These are phyloP conservation scores for Penicillium nucicola DNA, from an alignment of 495 filamentous ascomycete genomes.

Conservation along the genomic window DNA sequence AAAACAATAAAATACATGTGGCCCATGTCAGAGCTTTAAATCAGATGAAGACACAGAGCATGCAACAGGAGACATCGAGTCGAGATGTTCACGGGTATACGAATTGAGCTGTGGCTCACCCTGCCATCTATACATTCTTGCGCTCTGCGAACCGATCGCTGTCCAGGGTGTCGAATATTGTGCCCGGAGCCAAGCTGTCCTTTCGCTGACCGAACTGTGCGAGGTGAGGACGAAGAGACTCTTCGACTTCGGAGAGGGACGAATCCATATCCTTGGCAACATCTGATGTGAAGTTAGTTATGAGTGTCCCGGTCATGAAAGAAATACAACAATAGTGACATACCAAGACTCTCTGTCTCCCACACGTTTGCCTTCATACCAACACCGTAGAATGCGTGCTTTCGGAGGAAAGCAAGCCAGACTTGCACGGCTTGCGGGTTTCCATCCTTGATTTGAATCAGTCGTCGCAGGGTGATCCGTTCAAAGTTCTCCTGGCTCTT, in stretches of 20 bases:
- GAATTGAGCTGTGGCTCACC: conserved; percentile 13
- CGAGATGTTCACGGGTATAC: conserved; percentile 14
- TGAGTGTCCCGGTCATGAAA: conserved; percentile 3
- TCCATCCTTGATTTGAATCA: conserved; percentile 94
- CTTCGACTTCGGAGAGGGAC: conserved; percentile 53
- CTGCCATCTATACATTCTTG: conserved; percentile 22
- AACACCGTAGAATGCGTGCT: conserved; percentile 87
- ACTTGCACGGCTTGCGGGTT: conserved; percentile 81
- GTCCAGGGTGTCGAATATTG: conserved; percentile 29
- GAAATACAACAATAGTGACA: not conserved
- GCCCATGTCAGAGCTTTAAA: conserved; percentile 6
- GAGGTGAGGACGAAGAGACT: conserved; percentile 60
- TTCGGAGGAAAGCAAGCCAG: conserved; percentile 88
- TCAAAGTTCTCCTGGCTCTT: conserved; percentile 98
- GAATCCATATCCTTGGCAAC: conserved; percentile 65
- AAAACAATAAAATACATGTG: conserved; percentile 22
- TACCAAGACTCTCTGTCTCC: conserved; percentile 75
- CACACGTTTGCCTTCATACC: conserved; percentile 99
- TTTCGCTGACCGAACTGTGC: conserved; percentile 59
- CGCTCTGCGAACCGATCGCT: conserved; percentile 30
- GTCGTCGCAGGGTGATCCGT: conserved; percentile 75
- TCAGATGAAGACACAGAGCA: conserved; percentile 1
- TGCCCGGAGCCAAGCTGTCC: conserved; percentile 22
- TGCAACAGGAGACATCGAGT: conserved; percentile 22
- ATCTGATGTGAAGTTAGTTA: conserved; percentile 38